Conservation (phyloP, 768 basidiomycete species). For the Suillus lakei region DNA sequence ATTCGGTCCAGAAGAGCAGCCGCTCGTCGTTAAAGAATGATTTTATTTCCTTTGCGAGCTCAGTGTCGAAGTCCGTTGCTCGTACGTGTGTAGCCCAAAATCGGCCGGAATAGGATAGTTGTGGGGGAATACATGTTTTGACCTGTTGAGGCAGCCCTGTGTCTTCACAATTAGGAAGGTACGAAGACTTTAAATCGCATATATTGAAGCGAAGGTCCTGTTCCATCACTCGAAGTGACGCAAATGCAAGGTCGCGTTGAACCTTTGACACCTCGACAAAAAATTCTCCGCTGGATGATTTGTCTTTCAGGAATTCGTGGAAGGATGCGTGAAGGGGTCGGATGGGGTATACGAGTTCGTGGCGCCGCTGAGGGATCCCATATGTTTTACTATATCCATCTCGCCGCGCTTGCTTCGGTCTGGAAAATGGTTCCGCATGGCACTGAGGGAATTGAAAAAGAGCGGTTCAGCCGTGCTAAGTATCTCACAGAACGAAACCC, state of each 20-base stretch:
- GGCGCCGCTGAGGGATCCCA: conserved; percentile 14
- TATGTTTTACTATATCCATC: background rate
- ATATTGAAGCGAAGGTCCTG: conserved; percentile 40
- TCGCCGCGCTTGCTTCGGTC: background rate
- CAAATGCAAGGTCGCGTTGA: conserved; percentile 9
- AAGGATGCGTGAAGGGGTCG: conserved; percentile 32
- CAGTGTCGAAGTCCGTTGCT: background rate
- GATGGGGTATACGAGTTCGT: conserved; percentile 7
- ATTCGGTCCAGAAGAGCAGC: conserved; percentile 14
- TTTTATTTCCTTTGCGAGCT: background rate
- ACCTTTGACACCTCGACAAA: conserved; percentile 9
- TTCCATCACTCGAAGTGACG: conserved; percentile 33
- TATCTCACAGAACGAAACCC: conserved; percentile 9
- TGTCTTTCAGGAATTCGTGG: conserved; percentile 29
- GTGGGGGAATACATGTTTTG: conserved; percentile 2
- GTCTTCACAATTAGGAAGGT: conserved; percentile 31
- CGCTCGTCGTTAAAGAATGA: conserved; percentile 9
- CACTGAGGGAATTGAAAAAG: background rate
- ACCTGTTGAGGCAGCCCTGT: background rate
- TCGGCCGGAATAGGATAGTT: conserved; percentile 16
- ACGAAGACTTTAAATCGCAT: conserved; percentile 35
- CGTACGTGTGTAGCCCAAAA: conserved; percentile 17
- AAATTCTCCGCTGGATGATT: conserved; percentile 18
- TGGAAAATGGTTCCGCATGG: background rate
- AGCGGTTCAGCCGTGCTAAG: conserved; percentile 2